Base-by-base conservation (phyloP, 805 yeast genomes). In the Myxozyma kluyveri region DNA sequence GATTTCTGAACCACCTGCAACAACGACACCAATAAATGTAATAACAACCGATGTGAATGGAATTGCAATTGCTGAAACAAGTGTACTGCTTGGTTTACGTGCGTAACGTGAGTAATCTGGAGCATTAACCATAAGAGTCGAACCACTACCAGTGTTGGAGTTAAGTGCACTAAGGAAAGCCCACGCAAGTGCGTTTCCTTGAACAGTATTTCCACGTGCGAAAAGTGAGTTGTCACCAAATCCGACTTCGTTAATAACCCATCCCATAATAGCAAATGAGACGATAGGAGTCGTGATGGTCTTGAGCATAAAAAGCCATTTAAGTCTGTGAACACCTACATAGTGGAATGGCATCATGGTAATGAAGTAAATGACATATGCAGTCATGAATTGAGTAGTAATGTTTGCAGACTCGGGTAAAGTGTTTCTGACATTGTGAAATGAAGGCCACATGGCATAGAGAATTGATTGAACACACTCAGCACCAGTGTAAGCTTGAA, bases 401-500 rank as follows among this genome's bases (percentile, higher is more conserved):
- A 58, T 58, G 35, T 60, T 36, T 6, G 52, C 61, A 6, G 45
- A 29, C 29, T 18, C 57, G 4, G 63, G 57, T 3, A 61, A 21
- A 3, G 33, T 80, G 67, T 88, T 78, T 24, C 51, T 61, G 50
- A 67, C 63, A 33, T 68, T 56, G 4, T 61, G 63, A 37, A 68
- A 67, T 12, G 63, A 62, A 22, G 78, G 88, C 72, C 86, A 89
- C 37, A 89, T 81, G 1, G 95, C 74, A 56, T 79, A 73, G 51
- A 89, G 72, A 91, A 88, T 86, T 17, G 70, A 65, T 81, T 78
- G 79, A 18, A 89, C 81, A 71, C 95, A 85, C 59, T 88, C 80
- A 23, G 91, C 95, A 47, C 95, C 93, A 52, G 89, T 77, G 75
- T 88, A 84, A 23, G 86, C 77, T 66, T 89, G 96, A 24, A 88